These are phyloP conservation scores for Didymosphaeria variabile DNA, from an alignment of 2,329 filamentous ascomycete genomes.

Conservation along the genomic window DNA sequence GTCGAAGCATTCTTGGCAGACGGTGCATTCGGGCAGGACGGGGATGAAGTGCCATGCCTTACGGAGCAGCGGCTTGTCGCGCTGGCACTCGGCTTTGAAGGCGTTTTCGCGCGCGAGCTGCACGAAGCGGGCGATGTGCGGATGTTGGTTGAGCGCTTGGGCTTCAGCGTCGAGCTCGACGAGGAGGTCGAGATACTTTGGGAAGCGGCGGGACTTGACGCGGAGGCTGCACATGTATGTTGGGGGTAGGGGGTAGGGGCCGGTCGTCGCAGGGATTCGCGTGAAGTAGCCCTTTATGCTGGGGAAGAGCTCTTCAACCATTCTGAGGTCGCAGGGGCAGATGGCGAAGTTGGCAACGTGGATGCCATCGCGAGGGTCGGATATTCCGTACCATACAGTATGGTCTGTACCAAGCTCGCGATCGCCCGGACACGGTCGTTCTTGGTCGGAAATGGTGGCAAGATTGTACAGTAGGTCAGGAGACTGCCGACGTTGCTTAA, in stretches of 20 bases:
- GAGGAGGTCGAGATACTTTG: slow-evolving; percentile 65
- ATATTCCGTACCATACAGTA: slow-evolving; percentile 79
- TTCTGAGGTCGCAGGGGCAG: slow-evolving; percentile 77
- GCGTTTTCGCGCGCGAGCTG: slow-evolving; percentile 64
- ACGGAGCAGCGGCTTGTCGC: slow-evolving; percentile 69
- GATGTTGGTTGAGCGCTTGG: slow-evolving; percentile 43
- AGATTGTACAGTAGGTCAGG: slow-evolving; percentile 75
- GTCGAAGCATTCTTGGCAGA: slow-evolving; percentile 88
- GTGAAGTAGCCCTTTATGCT: slow-evolving; percentile 73
- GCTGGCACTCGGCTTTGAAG: slow-evolving; percentile 66
- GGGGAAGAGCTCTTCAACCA: slow-evolving; percentile 77
- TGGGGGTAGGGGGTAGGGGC: slow-evolving; percentile 50
- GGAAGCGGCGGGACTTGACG: slow-evolving; percentile 65
- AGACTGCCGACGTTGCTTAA: slow-evolving; percentile 73
- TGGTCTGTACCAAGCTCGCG: slow-evolving; percentile 56
- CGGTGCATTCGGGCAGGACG: slow-evolving; percentile 77
- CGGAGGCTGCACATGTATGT: slow-evolving; percentile 74
- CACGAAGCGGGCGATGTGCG: slow-evolving; percentile 69
- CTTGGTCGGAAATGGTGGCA: slow-evolving; percentile 67
- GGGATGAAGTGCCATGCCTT: slow-evolving; percentile 81
- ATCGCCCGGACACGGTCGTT: slow-evolving; percentile 67
- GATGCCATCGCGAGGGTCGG: slow-evolving; percentile 70
- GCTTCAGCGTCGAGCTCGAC: slow-evolving; percentile 61
- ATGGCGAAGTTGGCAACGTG: slow-evolving; percentile 76
- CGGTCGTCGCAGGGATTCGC: slow-evolving; percentile 53